A percentile compares a stretch with the other conserved stretches of the same genome.
Conservation (phyloP, 1,284 basidiomycete genomes). For the Amylostereum areolatum region DNA sequence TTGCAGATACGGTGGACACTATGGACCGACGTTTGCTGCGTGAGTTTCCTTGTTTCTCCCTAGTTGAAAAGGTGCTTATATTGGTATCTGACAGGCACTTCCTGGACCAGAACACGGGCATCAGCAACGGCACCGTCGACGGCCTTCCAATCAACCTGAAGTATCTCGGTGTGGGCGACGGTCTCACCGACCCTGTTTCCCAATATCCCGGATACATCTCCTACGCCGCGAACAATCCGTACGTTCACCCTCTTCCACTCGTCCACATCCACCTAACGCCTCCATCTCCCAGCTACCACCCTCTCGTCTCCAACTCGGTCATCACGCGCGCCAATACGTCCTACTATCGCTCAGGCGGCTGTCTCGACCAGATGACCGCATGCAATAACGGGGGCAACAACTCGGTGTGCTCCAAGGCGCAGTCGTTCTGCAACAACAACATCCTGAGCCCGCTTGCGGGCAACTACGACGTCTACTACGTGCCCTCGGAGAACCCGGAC, state of each 20-base stretch:
- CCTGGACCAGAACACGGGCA: conserved; percentile 53
- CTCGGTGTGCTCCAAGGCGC: conserved; percentile 45
- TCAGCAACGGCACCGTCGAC: conserved; percentile 39
- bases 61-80: not conserved
- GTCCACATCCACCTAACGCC: not conserved
- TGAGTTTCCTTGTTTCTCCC: conserved; percentile 21
- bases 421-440: conserved; percentile 48
- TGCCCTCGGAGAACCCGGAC: conserved; percentile 41
- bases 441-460: conserved; percentile 46
- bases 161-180: conserved; percentile 57
- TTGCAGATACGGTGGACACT: conserved; percentile 54
- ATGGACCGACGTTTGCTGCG: conserved; percentile 57
- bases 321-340: conserved; percentile 37
- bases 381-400: conserved; percentile 44
- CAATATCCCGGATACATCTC: conserved; percentile 53
- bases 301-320: conserved; percentile 35
- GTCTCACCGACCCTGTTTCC: conserved; percentile 53
- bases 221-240: conserved; percentile 47
- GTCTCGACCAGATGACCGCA: conserved; percentile 44
- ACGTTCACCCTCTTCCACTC: not conserved
- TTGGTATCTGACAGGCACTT: conserved; percentile 36
- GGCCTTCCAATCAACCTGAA: conserved; percentile 55
- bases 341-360: conserved; percentile 41
- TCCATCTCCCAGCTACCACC: conserved; percentile 32
- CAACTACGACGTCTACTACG: conserved; percentile 46